These are phyloP conservation scores for Eucalyptus lansdowneana DNA, from an alignment of 345 rosid species.

Conservation along the genomic window DNA sequence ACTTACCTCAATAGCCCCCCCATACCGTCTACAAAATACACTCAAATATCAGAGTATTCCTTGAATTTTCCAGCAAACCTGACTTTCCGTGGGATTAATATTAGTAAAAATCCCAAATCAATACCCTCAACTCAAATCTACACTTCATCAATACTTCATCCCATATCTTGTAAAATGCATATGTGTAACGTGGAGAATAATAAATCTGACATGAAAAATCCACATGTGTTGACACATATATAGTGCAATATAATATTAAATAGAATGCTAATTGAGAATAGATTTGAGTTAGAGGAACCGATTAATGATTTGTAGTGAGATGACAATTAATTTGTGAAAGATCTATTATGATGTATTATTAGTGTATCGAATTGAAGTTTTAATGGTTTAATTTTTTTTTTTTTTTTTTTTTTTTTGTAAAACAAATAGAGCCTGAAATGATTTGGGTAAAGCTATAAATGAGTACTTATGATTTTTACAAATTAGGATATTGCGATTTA, in stretches of 20 bases:
- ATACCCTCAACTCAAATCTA: not conserved
- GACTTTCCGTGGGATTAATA: not conserved
- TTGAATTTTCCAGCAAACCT: not conserved
- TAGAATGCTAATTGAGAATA: not conserved
- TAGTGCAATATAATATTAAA: not conserved
- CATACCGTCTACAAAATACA: not conserved
- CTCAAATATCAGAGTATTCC: not conserved
- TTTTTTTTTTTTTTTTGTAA: too few species aligned
- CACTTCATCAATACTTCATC: not conserved
- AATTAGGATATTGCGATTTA: not conserved
- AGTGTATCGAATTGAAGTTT: not conserved
- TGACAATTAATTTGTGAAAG: not conserved
- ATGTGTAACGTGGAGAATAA: not conserved
- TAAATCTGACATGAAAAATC: not conserved
- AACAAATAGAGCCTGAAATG: not conserved
- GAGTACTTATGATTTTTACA: not conserved
- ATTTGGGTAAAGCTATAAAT: not conserved
- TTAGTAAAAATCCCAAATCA: not conserved
- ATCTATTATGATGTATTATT: not conserved
- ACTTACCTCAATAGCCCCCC: not conserved
- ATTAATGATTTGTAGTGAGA: not conserved
- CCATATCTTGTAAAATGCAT: not conserved
- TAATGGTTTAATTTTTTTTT: not conserved
- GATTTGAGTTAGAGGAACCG: not conserved
- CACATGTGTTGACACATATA: not conserved